phyloP scores from a whole-genome alignment of 148 eudicot species.

The Fagopyrum esculentum region DNA sequence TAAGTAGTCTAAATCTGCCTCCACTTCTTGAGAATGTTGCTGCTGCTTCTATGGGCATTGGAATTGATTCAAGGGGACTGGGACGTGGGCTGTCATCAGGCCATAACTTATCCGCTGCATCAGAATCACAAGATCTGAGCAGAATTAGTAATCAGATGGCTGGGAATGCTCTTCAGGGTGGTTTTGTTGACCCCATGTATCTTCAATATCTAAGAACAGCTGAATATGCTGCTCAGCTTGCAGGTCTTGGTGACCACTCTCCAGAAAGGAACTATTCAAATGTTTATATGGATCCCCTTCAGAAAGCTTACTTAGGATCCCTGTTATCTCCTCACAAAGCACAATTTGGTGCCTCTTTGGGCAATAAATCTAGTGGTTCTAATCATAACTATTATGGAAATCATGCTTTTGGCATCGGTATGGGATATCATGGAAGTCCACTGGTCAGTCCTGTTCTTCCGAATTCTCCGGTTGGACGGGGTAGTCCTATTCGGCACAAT shows the following conservation, averaged over 20 bases:
- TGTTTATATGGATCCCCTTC: constrained; percentile 53
- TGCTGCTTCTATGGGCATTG: constrained; percentile 62
- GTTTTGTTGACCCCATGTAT: constrained; percentile 73
- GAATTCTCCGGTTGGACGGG: constrained; percentile 64
- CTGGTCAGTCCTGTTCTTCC: constrained; percentile 64
- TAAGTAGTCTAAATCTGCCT: constrained; percentile 54
- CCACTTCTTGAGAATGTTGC: constrained; percentile 71
- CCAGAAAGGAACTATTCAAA: constrained; percentile 51
- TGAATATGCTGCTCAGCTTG: constrained; percentile 63
- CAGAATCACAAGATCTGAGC: constrained; percentile 36
- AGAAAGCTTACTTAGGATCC: constrained; percentile 71
- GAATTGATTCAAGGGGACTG: constrained; percentile 57
- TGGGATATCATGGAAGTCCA: constrained; percentile 88
- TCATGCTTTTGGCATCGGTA: constrained; percentile 66
- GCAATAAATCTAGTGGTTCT: constrained; percentile 45
- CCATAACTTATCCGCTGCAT: constrained; percentile 29
- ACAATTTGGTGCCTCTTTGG: constrained; percentile 45
- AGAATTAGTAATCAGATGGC: constrained; percentile 51
- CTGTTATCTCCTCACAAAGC: constrained; percentile 70
- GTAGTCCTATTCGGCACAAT: constrained; percentile 74
- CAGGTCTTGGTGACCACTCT: constrained; percentile 62
- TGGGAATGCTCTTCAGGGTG: constrained; percentile 40
- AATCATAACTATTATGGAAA: constrained; percentile 77
- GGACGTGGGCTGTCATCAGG: constrained; percentile 37
- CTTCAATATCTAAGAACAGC: constrained; percentile 70